Evolutionary conservation across 108 stramenopile genomes (phyloP), one percentile per base, ranked within the genome.

Genomic region (Epithemia pelagica): DNA sequence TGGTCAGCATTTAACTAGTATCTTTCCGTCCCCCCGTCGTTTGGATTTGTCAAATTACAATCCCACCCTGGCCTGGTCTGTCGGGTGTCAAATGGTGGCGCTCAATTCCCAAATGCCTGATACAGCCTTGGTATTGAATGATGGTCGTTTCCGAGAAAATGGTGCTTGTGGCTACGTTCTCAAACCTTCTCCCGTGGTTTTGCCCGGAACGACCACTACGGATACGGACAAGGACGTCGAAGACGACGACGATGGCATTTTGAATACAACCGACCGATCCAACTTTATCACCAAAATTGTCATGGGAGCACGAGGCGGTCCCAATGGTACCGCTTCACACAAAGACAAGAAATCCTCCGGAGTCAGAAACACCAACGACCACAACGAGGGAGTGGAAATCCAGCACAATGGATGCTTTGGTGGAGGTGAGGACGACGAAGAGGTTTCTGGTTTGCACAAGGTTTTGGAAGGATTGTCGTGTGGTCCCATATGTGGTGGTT

Each of bases 11-110:
- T 78, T 95, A 81, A 83, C 77, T 2, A 71, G 97, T 51, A 94
- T 85, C 0, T 98, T 96, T 78, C 97, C 97, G 7, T 76, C 86
- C 54, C 92, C 92, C 10, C 26, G 64, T 32, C 70, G 92, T 29
- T 71, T 96, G 1, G 92, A 96, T 69, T 95, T 93, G 1, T 90
- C 88, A 33, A 98, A 98, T 73, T 96, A 89, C 73, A 89, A 90
- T 79, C 97, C 97, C 28, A 60, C 88, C 18, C 51, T 92, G 28
- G 78, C 86, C 21, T 98, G 96, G 96, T 55, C 76, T 25, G 74
- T 88, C 63, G 96, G 96, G 19, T 83, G 73, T 65, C 97, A 98
- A 78, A 66, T 98, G 51, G 95, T 96, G 32, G 94, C 96, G 7
- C 76, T 98, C 32, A 98, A 98, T 74, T 95, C 88, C 64, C 97